Evolutionary conservation across 2,329 filamentous ascomycete species (phyloP).

Genomic region (Septoria linicola): DNA sequence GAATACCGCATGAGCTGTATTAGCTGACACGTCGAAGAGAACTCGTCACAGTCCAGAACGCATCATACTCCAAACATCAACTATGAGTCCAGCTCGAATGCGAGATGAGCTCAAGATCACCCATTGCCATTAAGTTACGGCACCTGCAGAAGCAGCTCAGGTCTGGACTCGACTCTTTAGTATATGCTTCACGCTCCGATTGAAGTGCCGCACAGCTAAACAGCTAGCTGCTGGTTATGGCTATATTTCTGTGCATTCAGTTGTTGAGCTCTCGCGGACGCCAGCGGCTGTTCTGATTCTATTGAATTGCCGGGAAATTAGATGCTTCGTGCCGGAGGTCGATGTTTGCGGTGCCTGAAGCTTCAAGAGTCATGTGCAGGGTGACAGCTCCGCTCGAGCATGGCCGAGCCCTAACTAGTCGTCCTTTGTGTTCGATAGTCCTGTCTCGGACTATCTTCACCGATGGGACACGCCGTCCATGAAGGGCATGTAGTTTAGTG

Average conservation of each 20-base stretch:
- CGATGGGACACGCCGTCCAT: no score
- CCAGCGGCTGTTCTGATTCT: constrained; percentile 6
- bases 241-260: neutral
- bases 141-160: neutral
- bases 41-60: no score
- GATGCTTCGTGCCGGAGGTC: constrained; percentile 6
- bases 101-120: no score
- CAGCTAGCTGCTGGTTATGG: neutral
- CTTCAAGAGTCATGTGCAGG: neutral
- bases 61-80: no score
- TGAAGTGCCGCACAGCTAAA: constrained; percentile 4
- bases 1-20: no score
- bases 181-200: constrained; percentile 6
- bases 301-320: constrained; percentile 12
- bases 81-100: no score
- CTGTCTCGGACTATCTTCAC: no score
- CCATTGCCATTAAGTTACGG: neutral
- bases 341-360: neutral
- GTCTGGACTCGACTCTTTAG: neutral
- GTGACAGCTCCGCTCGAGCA: neutral
- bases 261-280: constrained; percentile 8
- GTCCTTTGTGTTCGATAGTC: no score
- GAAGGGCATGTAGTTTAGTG: neutral
- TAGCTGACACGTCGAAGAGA: no score
- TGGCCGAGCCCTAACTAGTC: no score